These are phyloP conservation scores for Oryza australiensis DNA, from an alignment of 176 grass and related monocot species.

Conservation along the genomic window DNA sequence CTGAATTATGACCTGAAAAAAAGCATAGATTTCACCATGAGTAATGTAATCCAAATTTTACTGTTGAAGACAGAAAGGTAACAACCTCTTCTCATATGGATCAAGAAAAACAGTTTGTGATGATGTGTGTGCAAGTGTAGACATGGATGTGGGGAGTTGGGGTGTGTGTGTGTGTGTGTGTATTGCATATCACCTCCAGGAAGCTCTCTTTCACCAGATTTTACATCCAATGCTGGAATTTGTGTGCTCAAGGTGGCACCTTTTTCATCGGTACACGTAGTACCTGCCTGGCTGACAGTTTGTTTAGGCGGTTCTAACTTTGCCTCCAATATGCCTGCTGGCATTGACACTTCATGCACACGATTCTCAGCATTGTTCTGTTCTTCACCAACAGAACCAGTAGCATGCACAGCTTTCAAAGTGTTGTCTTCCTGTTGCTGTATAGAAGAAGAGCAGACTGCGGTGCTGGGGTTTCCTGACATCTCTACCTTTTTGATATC, in stretches of 20 bases:
- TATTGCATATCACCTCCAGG: conserved; percentile 3
- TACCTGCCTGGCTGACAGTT: neutral
- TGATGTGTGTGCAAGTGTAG: neutral
- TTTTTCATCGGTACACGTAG: conserved; percentile 19
- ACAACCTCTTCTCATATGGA: conserved; percentile 6
- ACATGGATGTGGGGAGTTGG: neutral
- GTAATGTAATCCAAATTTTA: neutral
- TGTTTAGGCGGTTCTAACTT: conserved; percentile 25
- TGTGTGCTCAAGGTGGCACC: conserved; percentile 11
- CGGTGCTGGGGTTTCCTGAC: conserved; percentile 16
- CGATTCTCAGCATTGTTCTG: conserved; percentile 34
- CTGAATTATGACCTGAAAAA: conserved; percentile 21
- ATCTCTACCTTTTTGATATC: conserved; percentile 36
- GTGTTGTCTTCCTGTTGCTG: conserved; percentile 39
- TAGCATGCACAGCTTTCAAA: conserved; percentile 22
- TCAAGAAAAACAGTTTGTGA: neutral
- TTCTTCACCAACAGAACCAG: conserved; percentile 23
- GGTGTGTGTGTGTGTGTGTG: too few relatives aligned
- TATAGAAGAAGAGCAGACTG: conserved; percentile 18
- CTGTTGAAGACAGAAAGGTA: neutral
- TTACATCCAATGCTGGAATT: neutral
- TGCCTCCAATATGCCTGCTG: neutral
- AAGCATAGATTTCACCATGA: conserved; percentile 11
- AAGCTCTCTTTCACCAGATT: conserved; percentile 35
- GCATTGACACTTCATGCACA: conserved; percentile 13